Evolutionary conservation across 2,329 filamentous ascomycete genomes (phyloP).

Genomic region (Ascochyta rabiei): DNA sequence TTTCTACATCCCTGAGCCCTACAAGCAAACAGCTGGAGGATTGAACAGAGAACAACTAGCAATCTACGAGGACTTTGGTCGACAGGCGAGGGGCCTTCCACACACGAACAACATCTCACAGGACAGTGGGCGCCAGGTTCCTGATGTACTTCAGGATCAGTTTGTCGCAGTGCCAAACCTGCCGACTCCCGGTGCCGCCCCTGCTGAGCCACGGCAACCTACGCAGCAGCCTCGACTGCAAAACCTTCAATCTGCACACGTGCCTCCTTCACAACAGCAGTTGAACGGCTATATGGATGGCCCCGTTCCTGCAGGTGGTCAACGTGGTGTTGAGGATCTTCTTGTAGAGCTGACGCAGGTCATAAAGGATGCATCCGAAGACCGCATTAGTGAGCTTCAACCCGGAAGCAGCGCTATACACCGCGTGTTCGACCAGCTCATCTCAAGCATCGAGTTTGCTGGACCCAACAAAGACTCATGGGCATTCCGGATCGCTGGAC

Average conservation of each 20-base stretch:
- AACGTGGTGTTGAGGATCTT: slow-evolving; percentile 60
- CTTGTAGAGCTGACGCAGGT: slow-evolving; percentile 63
- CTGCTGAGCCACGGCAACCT: slow-evolving; percentile 64
- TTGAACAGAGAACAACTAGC: slow-evolving; percentile 91
- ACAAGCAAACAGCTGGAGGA: slow-evolving; percentile 80
- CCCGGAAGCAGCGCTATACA: slow-evolving; percentile 60
- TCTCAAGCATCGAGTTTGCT: slow-evolving; percentile 60
- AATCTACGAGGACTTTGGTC: slow-evolving; percentile 95
- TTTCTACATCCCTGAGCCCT: slow-evolving; percentile 91
- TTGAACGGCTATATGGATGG: slow-evolving; percentile 66
- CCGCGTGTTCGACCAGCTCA: slow-evolving; percentile 63
- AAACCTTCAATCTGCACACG: slow-evolving; percentile 42
- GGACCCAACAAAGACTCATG: slow-evolving; percentile 61
- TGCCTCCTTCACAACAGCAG: slow-evolving; percentile 53
- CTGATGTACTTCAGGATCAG: slow-evolving; percentile 67
- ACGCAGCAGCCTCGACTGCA: slow-evolving; percentile 56
- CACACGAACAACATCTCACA: slow-evolving; percentile 63
- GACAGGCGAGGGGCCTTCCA: slow-evolving; percentile 73
- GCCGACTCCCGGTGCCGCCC: slow-evolving; percentile 66
- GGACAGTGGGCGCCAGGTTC: slow-evolving; percentile 65
- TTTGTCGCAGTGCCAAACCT: slow-evolving; percentile 66
- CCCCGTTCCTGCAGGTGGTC: slow-evolving; percentile 40
- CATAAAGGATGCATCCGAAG: slow-evolving; percentile 62
- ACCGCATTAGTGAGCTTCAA: slow-evolving; percentile 63
- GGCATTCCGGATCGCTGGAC: slow-evolving; percentile 61